A percentile compares a stretch with the other conserved stretches of the same genome.
phyloP scores from a whole-genome alignment of 345 rosid species.

The Pelargonium nanum region DNA sequence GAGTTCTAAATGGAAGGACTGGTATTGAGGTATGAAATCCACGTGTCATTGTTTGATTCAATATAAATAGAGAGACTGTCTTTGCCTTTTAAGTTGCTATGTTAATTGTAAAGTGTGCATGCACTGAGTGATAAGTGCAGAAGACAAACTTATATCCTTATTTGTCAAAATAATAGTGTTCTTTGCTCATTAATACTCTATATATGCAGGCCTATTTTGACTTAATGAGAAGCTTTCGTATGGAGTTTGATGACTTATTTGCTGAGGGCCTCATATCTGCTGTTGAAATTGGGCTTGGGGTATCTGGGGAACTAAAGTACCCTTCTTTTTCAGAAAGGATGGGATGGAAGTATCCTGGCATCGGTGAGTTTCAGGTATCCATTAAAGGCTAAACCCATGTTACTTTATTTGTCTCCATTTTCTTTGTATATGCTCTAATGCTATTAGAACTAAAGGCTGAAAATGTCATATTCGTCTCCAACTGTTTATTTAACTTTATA shows the following conservation, averaged over 20 bases:
- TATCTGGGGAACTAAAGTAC: constrained; percentile 77
- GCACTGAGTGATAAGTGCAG: neutral
- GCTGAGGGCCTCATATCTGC: constrained; percentile 55
- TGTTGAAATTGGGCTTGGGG: constrained; percentile 84
- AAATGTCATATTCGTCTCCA: too few relatives aligned
- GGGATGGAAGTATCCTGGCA: constrained; percentile 95
- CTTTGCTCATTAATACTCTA: constrained; percentile 3
- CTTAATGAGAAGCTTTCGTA: constrained; percentile 91
- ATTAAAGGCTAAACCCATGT: constrained; percentile 10
- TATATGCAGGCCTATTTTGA: constrained; percentile 78
- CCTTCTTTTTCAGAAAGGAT: constrained; percentile 77
- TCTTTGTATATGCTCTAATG: too few relatives aligned
- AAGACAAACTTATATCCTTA: neutral
- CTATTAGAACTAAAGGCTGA: too few relatives aligned
- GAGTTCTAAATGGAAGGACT: constrained; percentile 82
- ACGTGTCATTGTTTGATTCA: neutral
- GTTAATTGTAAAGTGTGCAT: neutral
- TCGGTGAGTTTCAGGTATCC: constrained; percentile 97
- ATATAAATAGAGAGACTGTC: neutral
- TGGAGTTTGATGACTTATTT: constrained; percentile 81
- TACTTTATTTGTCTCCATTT: too few relatives aligned
- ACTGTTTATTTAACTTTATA: too few relatives aligned
- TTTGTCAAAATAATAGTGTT: neutral
- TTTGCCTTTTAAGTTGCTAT: neutral
- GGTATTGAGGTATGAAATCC: constrained; percentile 61